A percentile compares a stretch with the other conserved stretches of the same genome.
Evolutionary conservation across 1,284 basidiomycete genomes (phyloP).

Genomic region (Bondarzewia mesenterica): DNA sequence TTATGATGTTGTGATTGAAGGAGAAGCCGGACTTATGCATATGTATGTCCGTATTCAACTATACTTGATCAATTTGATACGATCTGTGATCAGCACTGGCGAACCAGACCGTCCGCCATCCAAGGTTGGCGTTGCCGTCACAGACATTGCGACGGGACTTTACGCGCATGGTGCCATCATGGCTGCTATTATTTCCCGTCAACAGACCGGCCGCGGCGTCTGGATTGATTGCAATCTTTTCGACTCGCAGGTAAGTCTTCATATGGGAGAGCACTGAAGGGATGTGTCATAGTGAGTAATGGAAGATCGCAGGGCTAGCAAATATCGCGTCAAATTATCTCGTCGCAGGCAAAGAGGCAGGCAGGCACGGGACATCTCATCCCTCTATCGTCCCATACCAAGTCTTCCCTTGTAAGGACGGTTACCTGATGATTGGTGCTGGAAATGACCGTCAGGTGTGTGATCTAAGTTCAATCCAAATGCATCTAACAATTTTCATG

Average conservation of each 20-base stretch:
- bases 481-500: conserved; percentile 3
- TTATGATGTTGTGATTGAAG: conserved; percentile 89
- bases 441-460: conserved; percentile 84
- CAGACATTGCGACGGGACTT: conserved; percentile 89
- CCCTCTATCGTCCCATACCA: conserved; percentile 90
- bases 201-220: conserved; percentile 80
- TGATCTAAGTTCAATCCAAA: conserved; percentile 3
- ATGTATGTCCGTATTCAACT: conserved; percentile 43
- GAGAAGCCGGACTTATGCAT: conserved; percentile 91
- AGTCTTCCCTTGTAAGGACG: conserved; percentile 82
- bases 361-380: conserved; percentile 87
- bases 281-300: background rate
- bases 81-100: conserved; percentile 42
- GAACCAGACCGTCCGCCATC: conserved; percentile 83
- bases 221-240: conserved; percentile 90
- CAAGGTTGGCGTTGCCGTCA: conserved; percentile 88
- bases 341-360: conserved; percentile 79
- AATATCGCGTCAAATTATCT: conserved; percentile 95
- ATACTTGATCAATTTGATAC: conserved; percentile 2
- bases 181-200: conserved; percentile 78
- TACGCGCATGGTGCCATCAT: conserved; percentile 92
- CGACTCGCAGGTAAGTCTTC: conserved; percentile 61
- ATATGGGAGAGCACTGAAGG: background rate
- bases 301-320: conserved; percentile 80
- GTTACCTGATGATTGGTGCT: conserved; percentile 91